Base-by-base conservation (phyloP, 2,329 filamentous ascomycete species). In the Colletotrichum musae region DNA sequence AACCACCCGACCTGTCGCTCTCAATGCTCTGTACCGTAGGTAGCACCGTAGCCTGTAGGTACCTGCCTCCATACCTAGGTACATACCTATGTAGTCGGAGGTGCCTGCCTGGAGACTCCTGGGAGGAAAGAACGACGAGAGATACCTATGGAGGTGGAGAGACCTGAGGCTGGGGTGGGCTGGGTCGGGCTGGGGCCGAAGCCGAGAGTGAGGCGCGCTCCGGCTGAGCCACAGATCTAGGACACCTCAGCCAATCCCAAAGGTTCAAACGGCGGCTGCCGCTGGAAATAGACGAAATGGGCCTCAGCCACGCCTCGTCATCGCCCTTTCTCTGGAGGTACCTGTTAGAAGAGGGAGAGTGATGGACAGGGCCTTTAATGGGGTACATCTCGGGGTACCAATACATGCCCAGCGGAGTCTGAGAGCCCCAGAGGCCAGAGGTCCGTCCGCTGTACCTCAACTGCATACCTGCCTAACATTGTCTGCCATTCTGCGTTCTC, bases 251-350 rank as follows among this genome's bases (percentile, higher is more conserved):
- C 54, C 66, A 69, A 69, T 69, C 61, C 41, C 32, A 50, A 16
- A 43, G 24, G 48, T 36, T 45, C 41, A 53, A 61, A 52, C 51
- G 61, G 54, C 21, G 7, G 12, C 28, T 26, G 18, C 26, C 58
- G 43, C 57, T 64, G 68, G 68, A 70, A 68, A 62, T 61, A 52
- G 61, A 59, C 60, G 48, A 59, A 65, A 66, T 60, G 56, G 43
- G 43, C 66, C 54, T 69, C 61, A 62, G 72, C 62, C 71, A 76
- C 80, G 80, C 80, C 80, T 82, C 80, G 80, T 81, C 80, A 82
- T 81, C 80, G 75, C 75, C 76, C 73, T 70, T 72, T 70, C 47
- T 53, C 28, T 50, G 7, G 3, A 7, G 18, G 4, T 50, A 24
- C 4, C 47, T 9, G n/a, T 3, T 16, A n/a, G 21, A 21, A 24